These are phyloP conservation scores for Erigeron philadelphicus DNA, from an alignment of 140 eudicot species.

Conservation along the genomic window DNA sequence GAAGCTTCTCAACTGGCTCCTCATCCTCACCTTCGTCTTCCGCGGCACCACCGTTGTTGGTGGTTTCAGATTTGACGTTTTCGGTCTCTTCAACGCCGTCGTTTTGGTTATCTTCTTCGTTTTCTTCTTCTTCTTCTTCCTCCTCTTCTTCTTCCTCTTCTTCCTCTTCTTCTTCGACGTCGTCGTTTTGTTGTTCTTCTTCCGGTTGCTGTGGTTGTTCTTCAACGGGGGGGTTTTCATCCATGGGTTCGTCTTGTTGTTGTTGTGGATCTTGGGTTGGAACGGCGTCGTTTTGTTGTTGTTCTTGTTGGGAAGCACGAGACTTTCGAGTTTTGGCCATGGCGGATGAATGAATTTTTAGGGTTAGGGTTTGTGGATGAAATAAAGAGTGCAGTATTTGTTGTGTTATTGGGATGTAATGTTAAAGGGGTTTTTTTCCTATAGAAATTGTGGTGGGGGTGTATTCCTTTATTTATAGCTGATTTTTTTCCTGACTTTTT, in stretches of 20 bases:
- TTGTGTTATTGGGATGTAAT: too few relatives aligned
- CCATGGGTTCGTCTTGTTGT: conserved; percentile 28
- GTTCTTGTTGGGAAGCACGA: conserved; percentile 34
- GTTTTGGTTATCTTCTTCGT: too few relatives aligned
- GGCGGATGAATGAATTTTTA: conserved; percentile 25
- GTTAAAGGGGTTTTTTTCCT: too few relatives aligned
- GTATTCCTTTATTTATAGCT: too few relatives aligned
- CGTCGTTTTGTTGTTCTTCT: conserved; percentile 24
- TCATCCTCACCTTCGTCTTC: conserved; percentile 44
- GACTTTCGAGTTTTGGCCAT: conserved; percentile 79
- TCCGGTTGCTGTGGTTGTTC: neutral
- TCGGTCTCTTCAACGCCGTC: conserved; percentile 1
- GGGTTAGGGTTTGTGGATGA: conserved; percentile 16
- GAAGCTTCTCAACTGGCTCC: conserved; percentile 74
- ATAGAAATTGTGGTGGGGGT: too few relatives aligned
- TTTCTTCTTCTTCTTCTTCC: conserved; percentile 30
- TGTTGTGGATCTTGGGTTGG: conserved; percentile 24
- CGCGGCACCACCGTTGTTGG: too few relatives aligned
- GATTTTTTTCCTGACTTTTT: too few relatives aligned
- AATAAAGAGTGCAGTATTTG: neutral
- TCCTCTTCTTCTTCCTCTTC: conserved; percentile 27
- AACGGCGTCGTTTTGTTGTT: conserved; percentile 1
- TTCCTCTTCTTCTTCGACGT: conserved; percentile 20
- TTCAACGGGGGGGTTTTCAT: conserved; percentile 16
- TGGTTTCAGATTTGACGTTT: too few relatives aligned